Evolutionary conservation across 441 rosid genomes (phyloP), one percentile per base, ranked within the genome.

Genomic region (Adansonia madagascariensis): DNA sequence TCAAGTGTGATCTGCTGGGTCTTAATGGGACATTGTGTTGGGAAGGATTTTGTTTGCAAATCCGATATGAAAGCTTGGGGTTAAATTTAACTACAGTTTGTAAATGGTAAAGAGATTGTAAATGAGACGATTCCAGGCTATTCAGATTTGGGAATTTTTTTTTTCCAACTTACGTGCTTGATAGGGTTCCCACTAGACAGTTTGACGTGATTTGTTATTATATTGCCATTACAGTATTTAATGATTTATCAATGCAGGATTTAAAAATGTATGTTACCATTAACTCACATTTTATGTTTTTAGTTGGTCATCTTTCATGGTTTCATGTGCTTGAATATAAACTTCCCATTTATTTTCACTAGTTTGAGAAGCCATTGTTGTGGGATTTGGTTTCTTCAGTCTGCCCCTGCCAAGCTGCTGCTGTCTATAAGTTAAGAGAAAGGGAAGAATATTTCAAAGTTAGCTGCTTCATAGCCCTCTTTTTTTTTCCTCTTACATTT

Each of bases 81-180:
- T 56, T 53, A 72, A 47, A 11, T 49, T 14, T 35, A 5, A 46
- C 18, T 79, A 24, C 75, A 77, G 20, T 82, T 79, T 63, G 18
- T 31, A 6, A 5, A 18, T 73, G 50, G 4, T 9, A 82, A 61
- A 63, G 84, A 95, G 97, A 83, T 93, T 60, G 91, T 93, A 77
- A 92, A 77, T 31, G 99, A 95, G 89, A 95, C 99, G 0, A 89
- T 95, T 78, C 99, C 99, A 27, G 91, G 27, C 99, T 4, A 93
- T 95, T 4, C 90, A 82, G 85, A 92, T 95, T 75, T 89, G 97
- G 14, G 98, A 98, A 77, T 93, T 95, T 75, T 98, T 97, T 0
- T 75, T 95, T 92, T 62, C 92, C 88, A 68, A 87, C 90, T 20
- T 89, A 90, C 41, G 94, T 95, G 78, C 97, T 95, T 39, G 98